phyloP scores from a whole-genome alignment of 148 eudicot genomes.

The Oxyria digyna region DNA sequence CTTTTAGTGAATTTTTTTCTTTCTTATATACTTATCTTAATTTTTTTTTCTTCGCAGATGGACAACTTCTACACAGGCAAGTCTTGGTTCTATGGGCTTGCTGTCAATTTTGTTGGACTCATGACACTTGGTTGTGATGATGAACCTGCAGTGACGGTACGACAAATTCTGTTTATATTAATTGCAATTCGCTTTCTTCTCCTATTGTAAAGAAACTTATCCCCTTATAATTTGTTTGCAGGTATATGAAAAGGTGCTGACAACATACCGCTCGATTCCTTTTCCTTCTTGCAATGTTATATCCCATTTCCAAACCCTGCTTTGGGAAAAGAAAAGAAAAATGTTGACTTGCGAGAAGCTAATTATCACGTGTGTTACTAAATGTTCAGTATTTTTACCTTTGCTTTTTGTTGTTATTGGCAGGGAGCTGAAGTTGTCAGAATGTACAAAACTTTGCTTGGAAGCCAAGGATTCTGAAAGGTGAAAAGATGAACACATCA shows the following conservation, averaged over 20 bases:
- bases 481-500: slow-evolving; percentile 22
- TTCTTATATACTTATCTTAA: slow-evolving; percentile 6
- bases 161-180: slow-evolving; percentile 15
- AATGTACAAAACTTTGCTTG: slow-evolving; percentile 96
- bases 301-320: background rate
- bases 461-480: slow-evolving; percentile 81
- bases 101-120: background rate
- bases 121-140: slow-evolving; percentile 11
- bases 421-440: slow-evolving; percentile 99
- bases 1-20: background rate
- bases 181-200: background rate
- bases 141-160: slow-evolving; percentile 74
- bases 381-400: background rate
- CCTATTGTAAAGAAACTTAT: slow-evolving; percentile 6
- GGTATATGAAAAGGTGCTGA: slow-evolving; percentile 82
- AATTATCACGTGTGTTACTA: background rate
- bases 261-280: background rate
- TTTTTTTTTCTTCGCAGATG: slow-evolving; percentile 45
- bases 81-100: slow-evolving; percentile 4
- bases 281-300: background rate
- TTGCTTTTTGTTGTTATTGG: slow-evolving; percentile 3
- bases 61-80: slow-evolving; percentile 97
- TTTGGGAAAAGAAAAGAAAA: background rate
- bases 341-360: background rate
- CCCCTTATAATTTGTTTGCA: slow-evolving; percentile 22